Evolutionary conservation across 2,329 filamentous ascomycete genomes (phyloP).

Genomic region (Fusarium verticillioides): DNA sequence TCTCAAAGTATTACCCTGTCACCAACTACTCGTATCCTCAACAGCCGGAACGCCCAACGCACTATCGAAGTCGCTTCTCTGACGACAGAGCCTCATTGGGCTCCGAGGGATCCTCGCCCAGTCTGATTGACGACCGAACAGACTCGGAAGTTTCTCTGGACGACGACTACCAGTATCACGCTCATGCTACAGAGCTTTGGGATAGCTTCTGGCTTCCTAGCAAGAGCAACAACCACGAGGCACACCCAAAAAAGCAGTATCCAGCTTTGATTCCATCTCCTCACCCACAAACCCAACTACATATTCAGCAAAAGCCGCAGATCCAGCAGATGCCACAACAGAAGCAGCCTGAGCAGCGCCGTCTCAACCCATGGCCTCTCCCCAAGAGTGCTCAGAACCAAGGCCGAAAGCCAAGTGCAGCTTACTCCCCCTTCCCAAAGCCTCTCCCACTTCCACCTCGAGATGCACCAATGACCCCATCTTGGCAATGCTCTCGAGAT

Average conservation of each 20-base stretch:
- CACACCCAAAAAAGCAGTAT: conserved; percentile 45
- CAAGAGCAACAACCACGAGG: conserved; percentile 22
- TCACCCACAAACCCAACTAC: conserved; percentile 33
- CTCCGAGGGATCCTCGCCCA: conserved; percentile 59
- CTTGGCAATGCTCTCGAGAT: conserved; percentile 44
- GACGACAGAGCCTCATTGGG: conserved; percentile 56
- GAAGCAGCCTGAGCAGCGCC: conserved; percentile 40
- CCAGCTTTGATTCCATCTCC: conserved; percentile 48
- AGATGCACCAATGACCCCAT: conserved; percentile 39
- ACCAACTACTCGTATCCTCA: conserved; percentile 56
- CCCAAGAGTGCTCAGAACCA: conserved; percentile 35
- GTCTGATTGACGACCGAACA: conserved; percentile 61
- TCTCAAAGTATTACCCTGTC: conserved; percentile 54
- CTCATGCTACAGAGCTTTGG: conserved; percentile 60
- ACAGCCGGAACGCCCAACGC: conserved; percentile 39
- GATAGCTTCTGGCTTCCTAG: conserved; percentile 60
- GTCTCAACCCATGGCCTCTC: conserved; percentile 44
- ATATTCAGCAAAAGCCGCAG: conserved; percentile 1
- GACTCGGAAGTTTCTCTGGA: conserved; percentile 64
- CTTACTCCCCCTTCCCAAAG: conserved; percentile 58
- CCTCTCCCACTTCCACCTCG: conserved; percentile 50
- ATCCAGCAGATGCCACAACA: neutral
- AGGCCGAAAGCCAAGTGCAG: conserved; percentile 43
- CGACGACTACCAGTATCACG: conserved; percentile 62
- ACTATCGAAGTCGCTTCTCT: conserved; percentile 34